Percentiles rank a stretch among this genome's conserved stretches.
Conservation (phyloP, 1,284 basidiomycete species). For the Tetrapyrgos nigripes region DNA sequence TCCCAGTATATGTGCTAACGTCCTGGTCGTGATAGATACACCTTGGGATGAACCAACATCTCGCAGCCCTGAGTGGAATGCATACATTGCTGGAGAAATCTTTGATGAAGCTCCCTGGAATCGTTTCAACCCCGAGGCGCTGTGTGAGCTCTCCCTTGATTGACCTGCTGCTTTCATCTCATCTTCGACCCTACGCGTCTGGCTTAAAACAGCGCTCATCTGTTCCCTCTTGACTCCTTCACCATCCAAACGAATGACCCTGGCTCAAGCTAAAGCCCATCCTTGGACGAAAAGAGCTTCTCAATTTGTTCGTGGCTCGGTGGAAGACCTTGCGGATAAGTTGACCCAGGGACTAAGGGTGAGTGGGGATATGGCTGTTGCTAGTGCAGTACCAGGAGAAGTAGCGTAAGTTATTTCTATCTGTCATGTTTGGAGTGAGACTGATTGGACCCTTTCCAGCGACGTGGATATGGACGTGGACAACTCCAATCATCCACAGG, state of each 20-base stretch:
- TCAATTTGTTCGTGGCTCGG: constrained; percentile 67
- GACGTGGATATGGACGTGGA: constrained; percentile 48
- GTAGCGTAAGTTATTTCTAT: no score
- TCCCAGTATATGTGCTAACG: not conserved
- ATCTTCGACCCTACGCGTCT: not conserved
- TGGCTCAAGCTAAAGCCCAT: constrained; percentile 74
- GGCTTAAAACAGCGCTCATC: constrained; percentile 75
- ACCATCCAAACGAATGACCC: constrained; percentile 72
- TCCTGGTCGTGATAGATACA: constrained; percentile 68
- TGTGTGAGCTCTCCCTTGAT: constrained; percentile 53
- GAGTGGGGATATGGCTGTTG: constrained; percentile 75
- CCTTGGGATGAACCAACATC: constrained; percentile 96
- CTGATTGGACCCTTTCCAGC: constrained; percentile 17
- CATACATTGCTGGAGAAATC: constrained; percentile 80
- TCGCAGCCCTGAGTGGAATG: constrained; percentile 79
- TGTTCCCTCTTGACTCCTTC: constrained; percentile 79
- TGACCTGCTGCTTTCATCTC: not conserved
- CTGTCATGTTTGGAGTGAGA: not conserved
- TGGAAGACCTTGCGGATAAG: constrained; percentile 63
- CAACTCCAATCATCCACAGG: constrained; percentile 40
- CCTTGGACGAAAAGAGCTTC: constrained; percentile 84
- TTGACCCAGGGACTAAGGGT: constrained; percentile 71
- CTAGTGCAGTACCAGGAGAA: constrained; percentile 27
- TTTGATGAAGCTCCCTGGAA: constrained; percentile 87
- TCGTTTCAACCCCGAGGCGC: constrained; percentile 63